phyloP scores from a whole-genome alignment of 2,329 filamentous ascomycete species.

The Anthostomella pinea region DNA sequence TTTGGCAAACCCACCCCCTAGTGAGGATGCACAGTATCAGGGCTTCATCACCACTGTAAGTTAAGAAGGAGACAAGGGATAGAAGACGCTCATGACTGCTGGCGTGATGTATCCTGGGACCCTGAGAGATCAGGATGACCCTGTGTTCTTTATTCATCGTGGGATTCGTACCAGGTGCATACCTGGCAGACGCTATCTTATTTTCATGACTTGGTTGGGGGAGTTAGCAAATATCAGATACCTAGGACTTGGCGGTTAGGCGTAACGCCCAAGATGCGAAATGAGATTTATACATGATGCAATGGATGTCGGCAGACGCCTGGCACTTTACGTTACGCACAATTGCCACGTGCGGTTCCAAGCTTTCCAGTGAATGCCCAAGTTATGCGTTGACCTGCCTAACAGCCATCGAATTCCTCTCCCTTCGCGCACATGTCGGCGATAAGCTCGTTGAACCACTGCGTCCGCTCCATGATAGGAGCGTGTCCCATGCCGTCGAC shows the following conservation, averaged over 20 bases:
- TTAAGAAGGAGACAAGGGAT: constrained; percentile 20
- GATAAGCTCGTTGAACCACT: constrained; percentile 66
- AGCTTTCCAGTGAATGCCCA: no score
- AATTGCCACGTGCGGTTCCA: no score
- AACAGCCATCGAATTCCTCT: constrained; percentile 41
- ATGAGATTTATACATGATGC: no score
- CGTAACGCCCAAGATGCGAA: no score
- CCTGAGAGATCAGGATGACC: no score
- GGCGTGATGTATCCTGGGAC: constrained; percentile 6
- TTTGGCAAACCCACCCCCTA: constrained; percentile 29
- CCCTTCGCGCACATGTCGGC: constrained; percentile 54
- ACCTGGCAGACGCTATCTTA: no score
- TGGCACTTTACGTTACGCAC: no score
- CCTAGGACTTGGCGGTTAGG: constrained; percentile 10
- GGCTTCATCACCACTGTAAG: constrained; percentile 41
- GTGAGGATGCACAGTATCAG: constrained; percentile 46
- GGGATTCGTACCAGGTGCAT: no score
- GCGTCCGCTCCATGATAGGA: constrained; percentile 65
- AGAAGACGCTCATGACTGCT: constrained; percentile 4
- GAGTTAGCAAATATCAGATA: constrained; percentile 14
- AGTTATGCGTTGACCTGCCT: constrained; percentile 1
- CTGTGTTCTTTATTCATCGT: no score
- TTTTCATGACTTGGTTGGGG: no score
- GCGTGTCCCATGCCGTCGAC: constrained; percentile 75
- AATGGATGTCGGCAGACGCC: no score